A percentile compares a stretch with the other conserved stretches of the same genome.
These are phyloP conservation scores for Ophiostoma angusticollis DNA, from an alignment of 2,329 filamentous ascomycete genomes.

Conservation along the genomic window DNA sequence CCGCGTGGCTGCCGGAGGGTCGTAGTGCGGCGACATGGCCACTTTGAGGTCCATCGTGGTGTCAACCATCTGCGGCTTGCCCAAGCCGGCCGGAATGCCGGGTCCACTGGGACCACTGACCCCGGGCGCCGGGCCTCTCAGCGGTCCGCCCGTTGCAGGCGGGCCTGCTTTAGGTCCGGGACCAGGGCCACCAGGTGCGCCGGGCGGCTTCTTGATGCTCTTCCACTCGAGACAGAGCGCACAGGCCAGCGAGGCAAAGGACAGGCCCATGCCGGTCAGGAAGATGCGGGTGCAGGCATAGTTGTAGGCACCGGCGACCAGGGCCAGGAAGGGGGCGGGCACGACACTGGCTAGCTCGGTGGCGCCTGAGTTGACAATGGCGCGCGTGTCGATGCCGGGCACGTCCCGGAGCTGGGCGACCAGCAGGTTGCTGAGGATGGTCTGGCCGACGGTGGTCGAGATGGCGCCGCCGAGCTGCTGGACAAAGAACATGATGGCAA, in stretches of 20 bases:
- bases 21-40: too few relatives aligned
- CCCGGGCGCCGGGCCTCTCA: background rate
- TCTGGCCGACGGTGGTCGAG: slow-evolving; percentile 44
- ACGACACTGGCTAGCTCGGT: slow-evolving; percentile 47
- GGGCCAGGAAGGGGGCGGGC: slow-evolving; percentile 31
- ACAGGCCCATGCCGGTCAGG: slow-evolving; percentile 45
- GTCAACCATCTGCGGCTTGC: background rate
- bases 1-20: too few relatives aligned
- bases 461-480: slow-evolving; percentile 48
- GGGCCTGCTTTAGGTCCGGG: too few relatives aligned
- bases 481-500: slow-evolving; percentile 43
- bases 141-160: too few relatives aligned
- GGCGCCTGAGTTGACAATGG: slow-evolving; percentile 36
- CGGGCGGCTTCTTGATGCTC: slow-evolving; percentile 43
- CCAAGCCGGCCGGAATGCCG: background rate
- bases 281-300: slow-evolving; percentile 49
- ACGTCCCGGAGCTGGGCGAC: slow-evolving; percentile 25
- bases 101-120: slow-evolving; percentile 1
- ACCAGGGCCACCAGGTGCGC: slow-evolving; percentile 1
- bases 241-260: slow-evolving; percentile 41
- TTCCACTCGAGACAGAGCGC: slow-evolving; percentile 52
- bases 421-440: slow-evolving; percentile 36
- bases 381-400: slow-evolving; percentile 29
- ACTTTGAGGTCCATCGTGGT: background rate
- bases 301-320: slow-evolving; percentile 54